Percentiles rank a stretch among this genome's conserved stretches.
phyloP scores from a whole-genome alignment of 169 alveolate species.

The Neospora caninum region DNA sequence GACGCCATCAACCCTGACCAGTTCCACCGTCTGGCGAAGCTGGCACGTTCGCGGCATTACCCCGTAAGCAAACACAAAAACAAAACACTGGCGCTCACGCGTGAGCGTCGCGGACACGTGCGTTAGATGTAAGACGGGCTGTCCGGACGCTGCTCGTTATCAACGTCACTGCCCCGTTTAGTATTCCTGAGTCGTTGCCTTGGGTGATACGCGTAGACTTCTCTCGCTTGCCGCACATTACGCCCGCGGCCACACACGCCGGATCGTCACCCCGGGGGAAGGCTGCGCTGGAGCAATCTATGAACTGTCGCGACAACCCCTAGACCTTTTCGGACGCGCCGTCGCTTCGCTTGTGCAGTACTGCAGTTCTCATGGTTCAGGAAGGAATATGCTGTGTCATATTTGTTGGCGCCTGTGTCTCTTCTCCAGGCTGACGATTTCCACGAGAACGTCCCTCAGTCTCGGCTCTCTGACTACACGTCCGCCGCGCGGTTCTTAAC shows the following conservation, averaged over 20 bases:
- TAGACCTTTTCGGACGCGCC: too few relatives aligned
- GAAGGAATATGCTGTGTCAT: too few relatives aligned
- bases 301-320: too few relatives aligned
- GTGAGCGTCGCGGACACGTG: not conserved
- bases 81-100: too few relatives aligned
- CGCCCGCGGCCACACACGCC: too few relatives aligned
- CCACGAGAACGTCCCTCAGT: conserved; percentile 65
- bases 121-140: not conserved
- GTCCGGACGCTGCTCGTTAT: not conserved
- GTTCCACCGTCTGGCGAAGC: conserved; percentile 61
- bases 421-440: conserved; percentile 57
- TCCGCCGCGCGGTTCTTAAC: conserved; percentile 52
- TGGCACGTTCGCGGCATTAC: conserved; percentile 24
- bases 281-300: too few relatives aligned
- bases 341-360: too few relatives aligned
- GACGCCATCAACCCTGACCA: conserved; percentile 59
- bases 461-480: conserved; percentile 58
- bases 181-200: too few relatives aligned
- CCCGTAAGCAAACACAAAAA: not conserved
- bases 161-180: not conserved
- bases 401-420: not conserved
- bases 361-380: too few relatives aligned
- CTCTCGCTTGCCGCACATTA: too few relatives aligned
- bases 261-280: too few relatives aligned
- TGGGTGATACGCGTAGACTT: too few relatives aligned